These are phyloP conservation scores for Quercus aquifolioides DNA, from an alignment of 306 rosid species.

Conservation along the genomic window DNA sequence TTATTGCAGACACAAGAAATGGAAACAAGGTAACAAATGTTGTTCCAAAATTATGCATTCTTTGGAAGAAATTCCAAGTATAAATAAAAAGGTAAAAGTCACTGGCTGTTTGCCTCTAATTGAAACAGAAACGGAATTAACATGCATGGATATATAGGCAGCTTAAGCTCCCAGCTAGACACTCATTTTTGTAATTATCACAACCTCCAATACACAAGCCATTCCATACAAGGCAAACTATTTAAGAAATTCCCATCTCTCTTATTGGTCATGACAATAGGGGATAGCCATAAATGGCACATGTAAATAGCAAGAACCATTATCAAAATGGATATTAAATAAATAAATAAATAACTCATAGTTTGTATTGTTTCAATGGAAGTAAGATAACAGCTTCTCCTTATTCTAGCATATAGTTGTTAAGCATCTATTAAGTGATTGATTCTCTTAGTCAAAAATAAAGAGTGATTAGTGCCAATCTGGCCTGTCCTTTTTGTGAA, in stretches of 20 bases:
- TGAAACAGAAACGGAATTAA: background rate
- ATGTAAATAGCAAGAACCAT: background rate
- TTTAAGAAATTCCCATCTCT: background rate
- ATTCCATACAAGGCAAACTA: background rate
- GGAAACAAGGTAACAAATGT: background rate
- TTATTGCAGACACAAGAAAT: background rate
- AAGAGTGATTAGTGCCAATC: too few species aligned
- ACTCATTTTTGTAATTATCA: background rate
- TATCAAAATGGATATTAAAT: background rate
- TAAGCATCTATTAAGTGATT: background rate
- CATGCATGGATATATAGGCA: background rate
- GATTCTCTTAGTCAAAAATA: too few species aligned
- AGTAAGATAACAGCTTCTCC: background rate
- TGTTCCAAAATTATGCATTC: too few species aligned
- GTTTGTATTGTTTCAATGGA: background rate
- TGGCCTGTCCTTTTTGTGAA: too few species aligned
- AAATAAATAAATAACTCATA: background rate
- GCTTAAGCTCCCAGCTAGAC: background rate
- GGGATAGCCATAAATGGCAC: background rate
- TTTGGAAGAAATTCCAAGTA: background rate
- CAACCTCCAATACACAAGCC: background rate
- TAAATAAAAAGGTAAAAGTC: too few species aligned
- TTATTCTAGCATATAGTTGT: background rate
- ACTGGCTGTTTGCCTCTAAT: background rate
- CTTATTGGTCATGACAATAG: background rate